Conservation (phyloP, 2,329 filamentous ascomycete genomes). For the Fusarium buharicum region DNA sequence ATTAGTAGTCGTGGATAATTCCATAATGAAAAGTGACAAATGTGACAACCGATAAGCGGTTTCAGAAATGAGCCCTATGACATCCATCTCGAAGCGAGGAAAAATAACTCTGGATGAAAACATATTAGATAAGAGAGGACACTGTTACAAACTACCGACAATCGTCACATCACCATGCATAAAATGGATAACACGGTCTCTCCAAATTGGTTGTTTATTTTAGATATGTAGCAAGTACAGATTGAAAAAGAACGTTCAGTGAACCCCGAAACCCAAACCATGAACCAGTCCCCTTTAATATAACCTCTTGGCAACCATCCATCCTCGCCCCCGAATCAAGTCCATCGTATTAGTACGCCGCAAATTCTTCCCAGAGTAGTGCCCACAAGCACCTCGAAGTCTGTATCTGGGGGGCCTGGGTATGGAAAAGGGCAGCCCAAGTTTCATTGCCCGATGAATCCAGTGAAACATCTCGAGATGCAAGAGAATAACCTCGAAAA, state of each 20-base stretch:
- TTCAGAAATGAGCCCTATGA: neutral
- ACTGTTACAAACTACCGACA: no score
- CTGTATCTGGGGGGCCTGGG: conserved; percentile 7
- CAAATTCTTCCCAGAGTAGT: conserved; percentile 27
- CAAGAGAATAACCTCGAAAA: conserved; percentile 3
- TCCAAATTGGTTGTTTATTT: conserved; percentile 1
- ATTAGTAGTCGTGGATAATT: neutral
- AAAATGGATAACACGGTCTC: neutral
- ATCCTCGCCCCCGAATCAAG: conserved; percentile 16
- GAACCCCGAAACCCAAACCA: conserved; percentile 12
- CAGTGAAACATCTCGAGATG: conserved; percentile 3
- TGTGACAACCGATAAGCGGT: neutral
- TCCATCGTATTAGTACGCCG: conserved; percentile 26
- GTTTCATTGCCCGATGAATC: conserved; percentile 1
- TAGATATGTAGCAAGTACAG: conserved; percentile 10
- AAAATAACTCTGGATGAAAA: neutral
- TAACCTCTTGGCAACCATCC: conserved; percentile 13
- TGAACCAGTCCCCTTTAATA: conserved; percentile 7
- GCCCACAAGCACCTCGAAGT: conserved; percentile 9
- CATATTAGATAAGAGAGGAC: neutral
- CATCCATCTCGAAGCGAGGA: neutral
- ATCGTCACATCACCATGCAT: neutral
- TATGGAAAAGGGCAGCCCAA: conserved; percentile 14
- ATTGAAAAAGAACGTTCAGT: conserved; percentile 2
- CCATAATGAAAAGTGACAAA: conserved; percentile 3